Conservation (phyloP, 306 rosid species). For the Citrullus amarus region DNA sequence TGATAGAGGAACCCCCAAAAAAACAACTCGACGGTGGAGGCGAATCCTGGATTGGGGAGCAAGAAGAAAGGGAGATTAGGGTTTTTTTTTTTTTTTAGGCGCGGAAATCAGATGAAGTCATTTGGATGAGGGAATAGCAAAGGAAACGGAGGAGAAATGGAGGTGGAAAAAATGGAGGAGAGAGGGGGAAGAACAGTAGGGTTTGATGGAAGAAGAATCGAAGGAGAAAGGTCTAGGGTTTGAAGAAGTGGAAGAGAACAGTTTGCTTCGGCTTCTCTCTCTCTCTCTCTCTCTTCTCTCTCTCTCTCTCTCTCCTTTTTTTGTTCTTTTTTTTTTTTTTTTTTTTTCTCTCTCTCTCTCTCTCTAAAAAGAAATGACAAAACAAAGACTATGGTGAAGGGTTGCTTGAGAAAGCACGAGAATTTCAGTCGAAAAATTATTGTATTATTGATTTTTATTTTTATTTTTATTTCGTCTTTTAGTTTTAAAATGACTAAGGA, state of each 20-base stretch:
- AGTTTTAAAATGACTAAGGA: background rate
- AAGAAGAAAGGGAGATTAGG: constrained; percentile 5
- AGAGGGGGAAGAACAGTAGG: constrained; percentile 34
- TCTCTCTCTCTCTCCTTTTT: background rate
- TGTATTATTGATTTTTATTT: background rate
- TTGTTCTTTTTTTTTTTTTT: background rate
- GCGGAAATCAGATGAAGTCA: background rate
- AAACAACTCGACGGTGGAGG: background rate
- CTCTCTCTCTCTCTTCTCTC: constrained; percentile 8
- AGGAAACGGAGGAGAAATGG: background rate
- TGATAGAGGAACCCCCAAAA: background rate
- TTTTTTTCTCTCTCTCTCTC: background rate
- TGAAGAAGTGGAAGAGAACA: constrained; percentile 67
- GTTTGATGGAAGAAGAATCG: constrained; percentile 64
- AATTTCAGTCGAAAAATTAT: background rate
- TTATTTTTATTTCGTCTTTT: background rate
- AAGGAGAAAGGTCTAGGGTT: constrained; percentile 81
- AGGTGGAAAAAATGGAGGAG: constrained; percentile 3
- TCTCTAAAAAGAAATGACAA: background rate
- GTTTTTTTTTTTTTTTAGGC: background rate
- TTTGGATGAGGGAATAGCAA: background rate
- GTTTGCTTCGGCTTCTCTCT: constrained; percentile 46
- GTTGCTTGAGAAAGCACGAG: background rate
- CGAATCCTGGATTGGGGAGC: background rate
- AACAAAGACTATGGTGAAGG: background rate